Evolutionary conservation across 129 eudicot genomes (phyloP).

Genomic region (Tanacetum coccineum): DNA sequence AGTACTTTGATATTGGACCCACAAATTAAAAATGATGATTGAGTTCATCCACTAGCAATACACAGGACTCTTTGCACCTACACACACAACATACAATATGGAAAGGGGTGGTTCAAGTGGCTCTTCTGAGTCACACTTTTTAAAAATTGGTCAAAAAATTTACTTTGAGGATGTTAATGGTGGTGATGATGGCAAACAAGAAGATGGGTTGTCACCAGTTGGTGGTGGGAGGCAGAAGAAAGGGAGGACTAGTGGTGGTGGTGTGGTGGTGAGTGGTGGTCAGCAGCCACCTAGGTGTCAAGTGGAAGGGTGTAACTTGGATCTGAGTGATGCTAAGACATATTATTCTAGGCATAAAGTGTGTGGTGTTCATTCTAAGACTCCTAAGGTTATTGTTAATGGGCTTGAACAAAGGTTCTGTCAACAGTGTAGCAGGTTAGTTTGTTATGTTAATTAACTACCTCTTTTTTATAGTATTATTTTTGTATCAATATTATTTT

Average conservation of each 20-base stretch:
- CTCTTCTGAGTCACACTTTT: constrained; percentile 37
- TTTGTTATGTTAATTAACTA: not conserved
- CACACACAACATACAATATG: constrained; percentile 15
- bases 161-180: constrained; percentile 77
- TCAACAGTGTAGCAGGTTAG: constrained; percentile 99
- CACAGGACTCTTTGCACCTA: not conserved
- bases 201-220: constrained; percentile 44
- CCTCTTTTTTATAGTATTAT: not conserved
- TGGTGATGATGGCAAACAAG: constrained; percentile 40
- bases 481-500: not conserved
- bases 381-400: constrained; percentile 65
- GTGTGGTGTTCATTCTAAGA: constrained; percentile 80
- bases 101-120: constrained; percentile 39
- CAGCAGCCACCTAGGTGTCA: constrained; percentile 76
- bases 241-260: constrained; percentile 56
- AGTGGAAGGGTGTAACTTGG: constrained; percentile 87
- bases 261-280: constrained; percentile 27
- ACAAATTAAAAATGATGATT: constrained; percentile 25
- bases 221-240: constrained; percentile 55
- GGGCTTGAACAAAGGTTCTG: constrained; percentile 92
- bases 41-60: constrained; percentile 22
- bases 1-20: constrained; percentile 18
- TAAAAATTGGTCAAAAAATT: constrained; percentile 57
- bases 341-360: constrained; percentile 94
- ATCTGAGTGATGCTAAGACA: constrained; percentile 88